Base-by-base conservation (phyloP, 2,329 filamentous ascomycete genomes). In the Monosporascus sp. region DNA sequence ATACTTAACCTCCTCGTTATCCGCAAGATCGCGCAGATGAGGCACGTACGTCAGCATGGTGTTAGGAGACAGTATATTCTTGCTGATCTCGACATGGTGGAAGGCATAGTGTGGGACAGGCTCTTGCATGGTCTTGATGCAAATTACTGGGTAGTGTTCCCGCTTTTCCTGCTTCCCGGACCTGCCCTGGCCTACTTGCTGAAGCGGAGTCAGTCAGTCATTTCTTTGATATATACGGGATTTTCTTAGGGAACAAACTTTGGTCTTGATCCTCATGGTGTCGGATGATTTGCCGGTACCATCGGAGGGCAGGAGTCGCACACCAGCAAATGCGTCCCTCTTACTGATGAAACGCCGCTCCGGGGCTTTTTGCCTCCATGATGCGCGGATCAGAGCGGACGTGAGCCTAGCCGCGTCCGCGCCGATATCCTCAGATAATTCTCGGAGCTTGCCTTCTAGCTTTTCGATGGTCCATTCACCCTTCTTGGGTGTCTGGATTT, bases 41-140 rank as follows among this genome's bases (percentile, higher is more conserved):
- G 81, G 81, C 15, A 83, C 79, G 62, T 82, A 84, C 35, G 78
- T 82, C 50, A 83, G 71, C 71, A 81, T 80, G 1, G 80, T 82
- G 60, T 83, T 82, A 3, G 80, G 79, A 0, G 81, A 81, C 31
- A 83, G 70, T 37, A 84, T 76, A 52, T 83, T 84, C 62, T 79
- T 82, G 62, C 72, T 74, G 49, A 84, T 81, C 61, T 82, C 78
- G 38, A 83, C 77, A 54, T 83, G 79, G 58, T 84, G 81, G 57
- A 82, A 83, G 31, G 77, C 71, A 60, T 84, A 84, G 25, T 70
- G 69, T n/a, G 81, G 81, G 8, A 82, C 80, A n/a, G 75, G 71
- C 20, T 76, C 72, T 56, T 72, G 74, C 52, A 76, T 70, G 2
- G 79, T 77, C 58, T 76, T 76, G 57, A 81, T 74, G 58, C 73